Conservation (phyloP, 2,329 filamentous ascomycete species). For the Colletotrichum sp. region DNA sequence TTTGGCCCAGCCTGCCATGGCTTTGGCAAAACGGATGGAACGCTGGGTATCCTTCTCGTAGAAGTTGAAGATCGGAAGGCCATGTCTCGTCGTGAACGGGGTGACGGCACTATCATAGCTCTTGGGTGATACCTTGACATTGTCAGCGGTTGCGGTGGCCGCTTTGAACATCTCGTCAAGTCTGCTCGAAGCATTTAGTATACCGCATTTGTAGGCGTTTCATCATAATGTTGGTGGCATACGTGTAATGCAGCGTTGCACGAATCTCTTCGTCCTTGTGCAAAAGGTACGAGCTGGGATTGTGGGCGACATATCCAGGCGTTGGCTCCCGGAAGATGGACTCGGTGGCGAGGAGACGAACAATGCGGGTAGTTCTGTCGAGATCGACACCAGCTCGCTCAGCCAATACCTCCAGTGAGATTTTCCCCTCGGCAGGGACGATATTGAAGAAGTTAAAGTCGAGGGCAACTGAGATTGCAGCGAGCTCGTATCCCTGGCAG, state of each 20-base stretch:
- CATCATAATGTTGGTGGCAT: neutral
- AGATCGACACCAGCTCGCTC: conserved; percentile 23
- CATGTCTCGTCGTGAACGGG: neutral
- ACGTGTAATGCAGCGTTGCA: conserved; percentile 1
- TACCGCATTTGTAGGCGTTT: accelerated
- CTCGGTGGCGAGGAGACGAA: conserved; percentile 27
- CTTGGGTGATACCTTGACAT: neutral
- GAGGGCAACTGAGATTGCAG: conserved; percentile 26
- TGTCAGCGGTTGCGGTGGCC: neutral
- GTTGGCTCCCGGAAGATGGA: conserved; percentile 26
- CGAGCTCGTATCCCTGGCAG: conserved; percentile 22
- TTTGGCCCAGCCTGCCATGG: conserved; percentile 17
- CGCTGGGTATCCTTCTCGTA: conserved; percentile 17
- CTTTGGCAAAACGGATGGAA: conserved; percentile 17
- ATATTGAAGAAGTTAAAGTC: conserved; percentile 30
- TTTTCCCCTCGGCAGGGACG: conserved; percentile 20
- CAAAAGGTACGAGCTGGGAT: neutral
- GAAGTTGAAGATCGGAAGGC: conserved; percentile 21
- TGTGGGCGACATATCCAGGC: conserved; percentile 25
- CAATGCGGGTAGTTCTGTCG: conserved; percentile 24
- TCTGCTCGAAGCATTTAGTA: neutral
- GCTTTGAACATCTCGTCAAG: neutral
- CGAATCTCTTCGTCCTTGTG: conserved; percentile 22
- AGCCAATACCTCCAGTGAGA: conserved; percentile 25
- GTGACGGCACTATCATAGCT: neutral